These are phyloP conservation scores for Coprinopsis strossmayeri DNA, from an alignment of 768 basidiomycete genomes.

Conservation along the genomic window DNA sequence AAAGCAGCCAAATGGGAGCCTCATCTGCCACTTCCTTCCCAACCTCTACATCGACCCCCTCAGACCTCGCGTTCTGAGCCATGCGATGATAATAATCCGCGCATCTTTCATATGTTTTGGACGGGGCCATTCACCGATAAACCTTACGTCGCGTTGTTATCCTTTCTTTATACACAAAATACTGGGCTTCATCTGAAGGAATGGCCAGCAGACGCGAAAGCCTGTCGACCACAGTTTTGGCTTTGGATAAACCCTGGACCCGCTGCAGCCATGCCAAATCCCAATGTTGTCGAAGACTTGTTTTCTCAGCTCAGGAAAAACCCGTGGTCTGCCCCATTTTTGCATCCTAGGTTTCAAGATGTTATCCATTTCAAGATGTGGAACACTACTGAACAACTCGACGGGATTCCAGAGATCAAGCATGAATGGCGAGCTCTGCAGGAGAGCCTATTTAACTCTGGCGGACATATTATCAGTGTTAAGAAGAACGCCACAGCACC, in stretches of 20 bases:
- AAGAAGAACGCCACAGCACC: conserved; percentile 25
- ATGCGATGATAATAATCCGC: conserved; percentile 74
- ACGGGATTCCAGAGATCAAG: conserved; percentile 78
- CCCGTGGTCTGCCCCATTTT: conserved; percentile 90
- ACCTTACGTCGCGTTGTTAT: conserved; percentile 87
- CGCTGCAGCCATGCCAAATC: conserved; percentile 78
- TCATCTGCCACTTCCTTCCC: conserved; percentile 36
- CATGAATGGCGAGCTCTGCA: conserved; percentile 79
- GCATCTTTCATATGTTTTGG: conserved; percentile 95
- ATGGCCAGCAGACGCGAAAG: conserved; percentile 32
- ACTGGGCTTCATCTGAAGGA: conserved; percentile 62
- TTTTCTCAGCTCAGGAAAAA: conserved; percentile 67
- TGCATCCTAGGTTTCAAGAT: conserved; percentile 83
- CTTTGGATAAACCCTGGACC: conserved; percentile 96
- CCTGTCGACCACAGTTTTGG: conserved; percentile 90
- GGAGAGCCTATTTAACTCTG: conserved; percentile 80
- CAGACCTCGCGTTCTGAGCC: conserved; percentile 34
- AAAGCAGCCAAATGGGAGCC: conserved; percentile 54
- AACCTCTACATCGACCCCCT: conserved; percentile 36
- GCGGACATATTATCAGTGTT: conserved; percentile 68
- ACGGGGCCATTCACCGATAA: conserved; percentile 96
- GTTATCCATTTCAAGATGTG: conserved; percentile 90
- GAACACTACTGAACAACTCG: conserved; percentile 96
- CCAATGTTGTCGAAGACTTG: conserved; percentile 76
- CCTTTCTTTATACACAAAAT: conserved; percentile 92